phyloP scores from a whole-genome alignment of 2,329 filamentous ascomycete genomes.

The Aureobasidium uvarum region DNA sequence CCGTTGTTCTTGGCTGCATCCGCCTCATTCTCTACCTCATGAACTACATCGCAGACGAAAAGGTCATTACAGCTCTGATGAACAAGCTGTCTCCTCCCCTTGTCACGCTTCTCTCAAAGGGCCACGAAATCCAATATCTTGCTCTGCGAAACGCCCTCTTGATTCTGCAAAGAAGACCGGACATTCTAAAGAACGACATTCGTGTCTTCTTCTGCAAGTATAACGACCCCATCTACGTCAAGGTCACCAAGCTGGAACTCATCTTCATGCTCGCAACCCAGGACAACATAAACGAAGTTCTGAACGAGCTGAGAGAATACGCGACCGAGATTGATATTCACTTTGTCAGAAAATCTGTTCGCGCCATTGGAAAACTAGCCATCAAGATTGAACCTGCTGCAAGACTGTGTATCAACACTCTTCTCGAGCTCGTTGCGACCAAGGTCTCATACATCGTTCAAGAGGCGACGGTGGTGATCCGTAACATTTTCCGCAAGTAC shows the following conservation, averaged over 20 bases:
- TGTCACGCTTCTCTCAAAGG: slow-evolving; percentile 92
- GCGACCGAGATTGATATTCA: slow-evolving; percentile 98
- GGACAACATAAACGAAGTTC: slow-evolving; percentile 90
- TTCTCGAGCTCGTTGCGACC: slow-evolving; percentile 92
- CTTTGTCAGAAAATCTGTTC: slow-evolving; percentile 95
- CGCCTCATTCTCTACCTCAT: slow-evolving; percentile 95
- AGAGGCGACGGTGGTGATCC: slow-evolving; percentile 96
- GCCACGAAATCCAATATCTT: slow-evolving; percentile 96
- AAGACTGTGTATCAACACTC: slow-evolving; percentile 82
- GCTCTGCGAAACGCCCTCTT: slow-evolving; percentile 89
- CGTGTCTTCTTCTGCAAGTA: slow-evolving; percentile 99
- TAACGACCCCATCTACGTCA: slow-evolving; percentile 99
- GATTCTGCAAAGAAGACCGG: slow-evolving; percentile 87
- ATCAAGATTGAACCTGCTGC: slow-evolving; percentile 98
- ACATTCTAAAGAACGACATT: slow-evolving; percentile 94
- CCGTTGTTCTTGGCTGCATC: slow-evolving; percentile 93
- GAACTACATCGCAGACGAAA: slow-evolving; percentile 96
- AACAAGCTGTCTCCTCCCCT: slow-evolving; percentile 92
- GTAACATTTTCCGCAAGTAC: slow-evolving; percentile 99
- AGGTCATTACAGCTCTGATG: slow-evolving; percentile 81
- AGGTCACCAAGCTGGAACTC: slow-evolving; percentile 96
- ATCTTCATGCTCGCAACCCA: slow-evolving; percentile 99
- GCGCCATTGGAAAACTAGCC: slow-evolving; percentile 94
- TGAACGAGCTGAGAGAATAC: slow-evolving; percentile 87
- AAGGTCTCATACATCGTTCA: slow-evolving; percentile 99